Evolutionary conservation across 345 rosid genomes (phyloP).

Genomic region (Noccaea caerulescens): DNA sequence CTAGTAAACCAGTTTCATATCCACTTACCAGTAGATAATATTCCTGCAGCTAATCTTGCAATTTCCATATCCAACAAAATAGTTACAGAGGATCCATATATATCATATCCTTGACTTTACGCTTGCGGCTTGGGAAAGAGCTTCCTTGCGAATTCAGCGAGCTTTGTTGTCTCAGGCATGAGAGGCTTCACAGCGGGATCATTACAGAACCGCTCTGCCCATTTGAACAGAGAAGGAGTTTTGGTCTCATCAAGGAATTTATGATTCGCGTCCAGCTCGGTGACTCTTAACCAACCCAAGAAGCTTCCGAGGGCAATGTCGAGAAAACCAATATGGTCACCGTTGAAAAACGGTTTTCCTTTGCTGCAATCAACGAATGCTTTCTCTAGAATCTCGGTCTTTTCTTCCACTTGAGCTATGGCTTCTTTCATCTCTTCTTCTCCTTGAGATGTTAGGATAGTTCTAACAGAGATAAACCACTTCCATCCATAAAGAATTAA

Average conservation of each 20-base stretch:
- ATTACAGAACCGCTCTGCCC: constrained; percentile 64
- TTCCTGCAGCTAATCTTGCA: neutral
- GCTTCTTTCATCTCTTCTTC: constrained; percentile 53
- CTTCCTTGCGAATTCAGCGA: constrained; percentile 62
- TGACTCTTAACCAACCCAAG: constrained; percentile 71
- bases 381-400: constrained; percentile 55
- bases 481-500: constrained; percentile 10
- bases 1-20: neutral
- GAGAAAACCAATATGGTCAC: constrained; percentile 62
- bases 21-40: neutral
- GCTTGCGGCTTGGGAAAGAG: constrained; percentile 30
- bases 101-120: neutral
- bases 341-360: constrained; percentile 73
- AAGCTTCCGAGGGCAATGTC: constrained; percentile 71
- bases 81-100: neutral
- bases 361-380: constrained; percentile 58
- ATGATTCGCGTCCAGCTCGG: constrained; percentile 41
- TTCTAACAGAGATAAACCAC: constrained; percentile 42
- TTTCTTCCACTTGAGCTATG: constrained; percentile 46
- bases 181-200: constrained; percentile 67
- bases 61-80: neutral
- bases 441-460: constrained; percentile 37
- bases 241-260: constrained; percentile 54
- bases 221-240: constrained; percentile 57
- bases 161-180: constrained; percentile 73